Base-by-base conservation (phyloP, 768 basidiomycete species). In the Psilocybe cubensis region DNA sequence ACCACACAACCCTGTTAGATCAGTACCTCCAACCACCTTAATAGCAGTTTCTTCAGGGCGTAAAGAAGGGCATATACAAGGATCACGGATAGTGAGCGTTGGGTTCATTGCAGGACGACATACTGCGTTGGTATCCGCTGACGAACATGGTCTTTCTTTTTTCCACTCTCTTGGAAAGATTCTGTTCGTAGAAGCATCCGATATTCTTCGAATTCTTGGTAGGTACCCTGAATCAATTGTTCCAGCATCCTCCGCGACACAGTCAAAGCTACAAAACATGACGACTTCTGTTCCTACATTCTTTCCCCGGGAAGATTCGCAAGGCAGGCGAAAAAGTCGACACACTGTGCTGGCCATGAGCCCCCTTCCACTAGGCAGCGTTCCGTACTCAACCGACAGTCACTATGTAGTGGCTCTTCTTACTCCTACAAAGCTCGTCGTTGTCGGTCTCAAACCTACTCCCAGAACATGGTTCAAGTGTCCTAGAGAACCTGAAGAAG, bases 151-250 rank as follows among this genome's bases (percentile, higher is more conserved):
- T 0, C 80, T 98, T 8, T 92, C 94, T 0, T 99, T 99, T 73
- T 97, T 93, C 69, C 96, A 98, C 72, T 92, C 90, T 53, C 76
- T 99, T 3, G 94, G 97, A 24, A 96, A 93, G 70, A 88, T 98
- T 10, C 79, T 98, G 12, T 97, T 97, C 62, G 89, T 99, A 5
- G 96, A 98, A 44, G 95, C 96, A 11, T 87, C 92, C 14, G 97
- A 99, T 69, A 93, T 92, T 29, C 81, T 98, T 43, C 88, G 97
- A 17, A 92, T 99, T 51, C 80, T 98, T 2, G 97, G 97, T 1
- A 92, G 89, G 65, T 96, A 98, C 66, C 91, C 92, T 3, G 83
- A 87, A 41, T 41, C 63, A 14, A 41, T 62, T 49, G 58, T 57
- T 21, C 56, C 62, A 28, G 40, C 31, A 31, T 12, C 52, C 11